Percentiles rank a stretch among this genome's conserved stretches.
These are phyloP conservation scores for Komagataella populi DNA, from an alignment of 805 yeast species.

Conservation along the genomic window DNA sequence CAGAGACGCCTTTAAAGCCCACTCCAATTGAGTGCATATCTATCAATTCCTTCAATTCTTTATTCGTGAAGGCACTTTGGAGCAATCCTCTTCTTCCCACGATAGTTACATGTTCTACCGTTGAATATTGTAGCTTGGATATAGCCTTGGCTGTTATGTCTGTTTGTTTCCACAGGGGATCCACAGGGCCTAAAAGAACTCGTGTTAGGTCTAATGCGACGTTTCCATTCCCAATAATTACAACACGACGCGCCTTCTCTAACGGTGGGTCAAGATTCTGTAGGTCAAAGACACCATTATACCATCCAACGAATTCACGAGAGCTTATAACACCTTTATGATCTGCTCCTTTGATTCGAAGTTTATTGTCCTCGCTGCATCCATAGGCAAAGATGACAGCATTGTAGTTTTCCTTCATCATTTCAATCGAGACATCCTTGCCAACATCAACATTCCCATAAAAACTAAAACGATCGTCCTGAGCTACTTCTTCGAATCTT, in stretches of 20 bases:
- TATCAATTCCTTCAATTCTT: conserved; percentile 78
- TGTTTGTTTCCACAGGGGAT: conserved; percentile 42
- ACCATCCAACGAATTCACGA: conserved; percentile 88
- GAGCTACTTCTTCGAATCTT: conserved; percentile 42
- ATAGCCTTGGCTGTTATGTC: conserved; percentile 62
- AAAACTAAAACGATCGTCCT: conserved; percentile 31
- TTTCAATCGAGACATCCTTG: conserved; percentile 34
- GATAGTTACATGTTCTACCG: conserved; percentile 51
- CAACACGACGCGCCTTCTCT: conserved; percentile 45
- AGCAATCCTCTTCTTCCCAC: conserved; percentile 79
- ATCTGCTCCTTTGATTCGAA: conserved; percentile 46
- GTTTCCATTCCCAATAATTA: conserved; percentile 92
- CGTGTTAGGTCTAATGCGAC: conserved; percentile 90
- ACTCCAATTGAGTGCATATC: conserved; percentile 37
- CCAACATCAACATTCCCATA: conserved; percentile 69
- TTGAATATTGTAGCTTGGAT: conserved; percentile 31
- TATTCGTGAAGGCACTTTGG: conserved; percentile 84
- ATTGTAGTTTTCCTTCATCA: conserved; percentile 46
- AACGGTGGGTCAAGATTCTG: conserved; percentile 41
- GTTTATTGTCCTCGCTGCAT: conserved; percentile 40
- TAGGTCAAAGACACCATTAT: conserved; percentile 74
- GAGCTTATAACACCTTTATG: conserved; percentile 66
- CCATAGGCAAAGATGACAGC: conserved; percentile 79
- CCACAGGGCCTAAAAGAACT: conserved; percentile 46
- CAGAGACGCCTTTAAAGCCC: conserved; percentile 31